Conservation (phyloP, 23 red algal genomes). For the Gracilaria gracilis region DNA sequence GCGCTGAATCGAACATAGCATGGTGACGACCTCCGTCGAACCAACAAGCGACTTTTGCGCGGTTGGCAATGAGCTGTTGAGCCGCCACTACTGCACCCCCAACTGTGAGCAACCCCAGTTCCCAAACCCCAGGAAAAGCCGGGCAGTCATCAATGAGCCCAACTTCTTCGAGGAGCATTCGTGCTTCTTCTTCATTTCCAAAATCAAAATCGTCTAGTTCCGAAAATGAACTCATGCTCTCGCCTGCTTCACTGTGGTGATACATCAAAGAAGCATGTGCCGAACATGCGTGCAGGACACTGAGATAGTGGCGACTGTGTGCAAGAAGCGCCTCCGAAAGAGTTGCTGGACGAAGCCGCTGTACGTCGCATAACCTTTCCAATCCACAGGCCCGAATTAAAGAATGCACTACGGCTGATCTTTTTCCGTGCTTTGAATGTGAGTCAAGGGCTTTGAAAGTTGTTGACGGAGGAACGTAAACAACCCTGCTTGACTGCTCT, state of each 20-base stretch:
- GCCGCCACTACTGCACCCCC: slow-evolving; percentile 38
- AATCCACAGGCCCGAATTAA: slow-evolving; percentile 14
- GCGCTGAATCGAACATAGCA: slow-evolving; percentile 32
- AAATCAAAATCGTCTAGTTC: slow-evolving; percentile 17
- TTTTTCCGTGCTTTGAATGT: background rate
- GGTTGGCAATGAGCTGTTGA: background rate
- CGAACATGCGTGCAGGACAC: background rate
- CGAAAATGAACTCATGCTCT: background rate
- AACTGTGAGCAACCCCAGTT: slow-evolving; percentile 30
- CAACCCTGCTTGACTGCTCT: background rate
- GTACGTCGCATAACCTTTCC: background rate
- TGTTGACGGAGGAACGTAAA: slow-evolving; percentile 14
- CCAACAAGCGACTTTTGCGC: slow-evolving; percentile 38
- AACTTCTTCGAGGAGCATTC: slow-evolving; percentile 32
- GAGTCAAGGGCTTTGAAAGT: slow-evolving; percentile 12
- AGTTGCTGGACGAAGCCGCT: slow-evolving; percentile 16
- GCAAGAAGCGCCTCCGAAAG: slow-evolving; percentile 26
- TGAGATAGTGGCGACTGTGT: slow-evolving; percentile 34
- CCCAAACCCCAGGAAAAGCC: slow-evolving; percentile 41
- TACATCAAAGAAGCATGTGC: too few relatives aligned
- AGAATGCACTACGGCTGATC: slow-evolving; percentile 26
- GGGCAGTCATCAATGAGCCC: slow-evolving; percentile 54
- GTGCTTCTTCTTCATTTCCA: slow-evolving; percentile 9
- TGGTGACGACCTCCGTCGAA: slow-evolving; percentile 61
- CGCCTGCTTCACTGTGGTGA: too few relatives aligned